These are phyloP conservation scores for Pseudogymnoascus sp. DNA, from an alignment of 2,329 filamentous ascomycete species.

Conservation along the genomic window DNA sequence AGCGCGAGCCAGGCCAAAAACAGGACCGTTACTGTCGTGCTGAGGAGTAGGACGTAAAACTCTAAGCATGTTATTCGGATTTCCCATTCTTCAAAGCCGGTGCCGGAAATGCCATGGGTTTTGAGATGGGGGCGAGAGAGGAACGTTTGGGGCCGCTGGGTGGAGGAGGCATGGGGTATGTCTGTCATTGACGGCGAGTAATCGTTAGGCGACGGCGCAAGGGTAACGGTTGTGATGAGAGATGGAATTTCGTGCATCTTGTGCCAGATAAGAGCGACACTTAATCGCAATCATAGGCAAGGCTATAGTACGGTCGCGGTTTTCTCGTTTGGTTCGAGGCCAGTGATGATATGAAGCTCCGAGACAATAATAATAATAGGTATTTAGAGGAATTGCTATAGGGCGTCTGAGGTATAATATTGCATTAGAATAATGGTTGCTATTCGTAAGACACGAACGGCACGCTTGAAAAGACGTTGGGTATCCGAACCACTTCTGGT, in stretches of 20 bases:
- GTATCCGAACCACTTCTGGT: constrained; percentile 4
- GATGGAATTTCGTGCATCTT: background rate
- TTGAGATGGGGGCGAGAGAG: background rate
- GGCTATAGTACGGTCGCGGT: background rate
- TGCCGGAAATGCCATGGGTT: background rate
- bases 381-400: background rate
- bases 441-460: background rate
- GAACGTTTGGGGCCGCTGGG: background rate
- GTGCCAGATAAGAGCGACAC: background rate
- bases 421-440: background rate
- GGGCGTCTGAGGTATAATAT: background rate
- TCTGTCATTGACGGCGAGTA: background rate
- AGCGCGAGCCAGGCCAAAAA: constrained; percentile 4
- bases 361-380: background rate
- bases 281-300: background rate
- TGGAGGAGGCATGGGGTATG: background rate
- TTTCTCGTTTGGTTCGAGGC: background rate
- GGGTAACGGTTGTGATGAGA: background rate
- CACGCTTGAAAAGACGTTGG: background rate
- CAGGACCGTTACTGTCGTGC: background rate
- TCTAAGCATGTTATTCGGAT: background rate
- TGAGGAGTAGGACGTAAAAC: background rate
- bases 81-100: background rate
- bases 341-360: background rate
- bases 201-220: background rate